These are phyloP conservation scores for Psilocybe cubensis DNA, from an alignment of 768 basidiomycete genomes.

Conservation along the genomic window DNA sequence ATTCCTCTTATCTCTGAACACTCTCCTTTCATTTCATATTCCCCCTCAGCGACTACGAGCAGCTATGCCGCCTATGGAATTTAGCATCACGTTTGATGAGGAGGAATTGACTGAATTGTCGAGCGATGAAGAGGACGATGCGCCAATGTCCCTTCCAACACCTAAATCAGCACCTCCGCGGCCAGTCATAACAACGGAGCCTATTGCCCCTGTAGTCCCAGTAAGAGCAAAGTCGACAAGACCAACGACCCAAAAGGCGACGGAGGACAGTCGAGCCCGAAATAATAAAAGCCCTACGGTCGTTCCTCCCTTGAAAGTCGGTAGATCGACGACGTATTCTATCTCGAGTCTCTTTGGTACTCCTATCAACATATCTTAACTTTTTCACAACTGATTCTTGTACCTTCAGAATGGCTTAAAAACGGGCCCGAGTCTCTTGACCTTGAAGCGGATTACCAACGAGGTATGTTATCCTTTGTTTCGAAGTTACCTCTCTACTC, in stretches of 20 bases:
- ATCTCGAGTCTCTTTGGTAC: constrained; percentile 36
- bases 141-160: constrained; percentile 1
- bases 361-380: constrained; percentile 7
- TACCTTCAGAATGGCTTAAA: constrained; percentile 47
- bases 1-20: neutral
- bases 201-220: neutral
- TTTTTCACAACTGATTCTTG: neutral
- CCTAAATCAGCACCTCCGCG: neutral
- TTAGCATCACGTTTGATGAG: constrained; percentile 12
- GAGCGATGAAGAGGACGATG: constrained; percentile 4
- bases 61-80: constrained; percentile 4
- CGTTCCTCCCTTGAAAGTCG: constrained; percentile 7
- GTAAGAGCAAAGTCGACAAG: constrained; percentile 16
- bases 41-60: neutral
- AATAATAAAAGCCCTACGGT: constrained; percentile 6
- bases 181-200: neutral
- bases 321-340: constrained; percentile 9
- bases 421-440: constrained; percentile 43
- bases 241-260: constrained; percentile 23
- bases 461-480: constrained; percentile 41
- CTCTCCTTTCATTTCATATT: neutral
- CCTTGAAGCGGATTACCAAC: constrained; percentile 68
- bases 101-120: constrained; percentile 19
- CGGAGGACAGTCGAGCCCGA: constrained; percentile 16
- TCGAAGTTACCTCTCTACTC: neutral